Conservation (phyloP, 106 monocot species). For the Acanthochlamys bracteata region DNA sequence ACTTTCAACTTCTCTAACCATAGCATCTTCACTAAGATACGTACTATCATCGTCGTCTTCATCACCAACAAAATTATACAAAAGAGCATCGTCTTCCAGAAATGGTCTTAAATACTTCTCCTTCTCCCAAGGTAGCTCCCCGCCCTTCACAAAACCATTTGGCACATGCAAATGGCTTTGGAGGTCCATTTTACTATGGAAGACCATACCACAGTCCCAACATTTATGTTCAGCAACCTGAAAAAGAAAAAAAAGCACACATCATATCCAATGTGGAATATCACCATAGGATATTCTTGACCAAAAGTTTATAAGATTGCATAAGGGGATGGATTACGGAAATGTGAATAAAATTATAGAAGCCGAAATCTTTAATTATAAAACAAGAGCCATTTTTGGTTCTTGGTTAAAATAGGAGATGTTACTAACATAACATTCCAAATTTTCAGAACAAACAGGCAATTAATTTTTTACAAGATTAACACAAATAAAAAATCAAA, state of each 20-base stretch:
- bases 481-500: no score
- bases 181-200: constrained; percentile 32
- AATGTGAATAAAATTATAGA: background rate
- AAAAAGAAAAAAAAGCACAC: constrained; percentile 2
- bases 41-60: constrained; percentile 44
- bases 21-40: constrained; percentile 38
- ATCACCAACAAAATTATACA: constrained; percentile 57
- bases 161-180: constrained; percentile 38
- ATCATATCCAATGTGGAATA: background rate
- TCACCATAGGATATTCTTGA: background rate
- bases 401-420: no score
- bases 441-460: no score
- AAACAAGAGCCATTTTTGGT: background rate
- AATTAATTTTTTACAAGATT: no score
- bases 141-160: constrained; percentile 16
- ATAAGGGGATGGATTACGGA: background rate
- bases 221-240: constrained; percentile 74
- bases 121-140: constrained; percentile 49
- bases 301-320: background rate
- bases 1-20: constrained; percentile 31
- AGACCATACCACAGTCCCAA: constrained; percentile 45
- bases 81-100: constrained; percentile 63
- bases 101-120: constrained; percentile 80
- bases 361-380: background rate
- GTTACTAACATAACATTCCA: no score